Evolutionary conservation across 2,329 filamentous ascomycete species (phyloP).

Genomic region (Cryphonectria japonica): DNA sequence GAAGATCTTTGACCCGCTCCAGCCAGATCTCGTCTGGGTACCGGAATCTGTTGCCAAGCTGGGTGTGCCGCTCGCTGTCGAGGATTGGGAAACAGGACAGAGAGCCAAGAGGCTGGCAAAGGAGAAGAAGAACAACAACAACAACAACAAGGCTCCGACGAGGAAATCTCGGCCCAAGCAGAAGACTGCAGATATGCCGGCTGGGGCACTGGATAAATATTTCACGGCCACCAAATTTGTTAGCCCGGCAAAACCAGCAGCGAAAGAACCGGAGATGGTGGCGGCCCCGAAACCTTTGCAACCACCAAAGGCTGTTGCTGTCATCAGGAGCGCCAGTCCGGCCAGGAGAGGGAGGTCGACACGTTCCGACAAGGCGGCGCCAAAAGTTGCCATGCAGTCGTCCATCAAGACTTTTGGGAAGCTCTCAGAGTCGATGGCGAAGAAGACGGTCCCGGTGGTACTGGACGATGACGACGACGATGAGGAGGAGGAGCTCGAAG

Average conservation of each 20-base stretch:
- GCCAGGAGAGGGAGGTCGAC: not conserved
- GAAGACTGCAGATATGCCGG: slow-evolving; percentile 33
- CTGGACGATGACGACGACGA: slow-evolving; percentile 11
- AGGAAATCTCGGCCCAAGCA: slow-evolving; percentile 28
- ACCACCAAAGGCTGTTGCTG: not conserved
- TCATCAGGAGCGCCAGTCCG: not conserved
- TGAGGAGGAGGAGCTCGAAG: slow-evolving; percentile 34
- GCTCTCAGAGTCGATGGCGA: slow-evolving; percentile 20
- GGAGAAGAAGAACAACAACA: slow-evolving; percentile 20
- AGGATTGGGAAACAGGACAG: slow-evolving; percentile 62
- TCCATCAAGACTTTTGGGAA: slow-evolving; percentile 40
- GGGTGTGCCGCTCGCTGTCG: slow-evolving; percentile 66
- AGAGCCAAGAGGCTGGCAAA: slow-evolving; percentile 37
- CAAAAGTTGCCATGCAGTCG: not conserved
- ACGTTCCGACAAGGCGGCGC: not conserved
- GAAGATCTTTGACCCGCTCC: slow-evolving; percentile 65
- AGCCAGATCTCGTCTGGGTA: slow-evolving; percentile 70
- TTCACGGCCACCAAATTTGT: slow-evolving; percentile 42
- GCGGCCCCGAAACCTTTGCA: no score
- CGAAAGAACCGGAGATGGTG: slow-evolving; percentile 4
- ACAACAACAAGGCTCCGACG: slow-evolving; percentile 16
- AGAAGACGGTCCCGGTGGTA: not conserved
- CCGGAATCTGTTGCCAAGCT: slow-evolving; percentile 65
- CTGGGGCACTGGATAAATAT: slow-evolving; percentile 44
- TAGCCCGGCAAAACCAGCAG: not conserved